Evolutionary conservation across 495 filamentous ascomycete genomes (phyloP), one percentile per base, ranked within the genome.

Genomic region (Talaromyces nanjingensis): DNA sequence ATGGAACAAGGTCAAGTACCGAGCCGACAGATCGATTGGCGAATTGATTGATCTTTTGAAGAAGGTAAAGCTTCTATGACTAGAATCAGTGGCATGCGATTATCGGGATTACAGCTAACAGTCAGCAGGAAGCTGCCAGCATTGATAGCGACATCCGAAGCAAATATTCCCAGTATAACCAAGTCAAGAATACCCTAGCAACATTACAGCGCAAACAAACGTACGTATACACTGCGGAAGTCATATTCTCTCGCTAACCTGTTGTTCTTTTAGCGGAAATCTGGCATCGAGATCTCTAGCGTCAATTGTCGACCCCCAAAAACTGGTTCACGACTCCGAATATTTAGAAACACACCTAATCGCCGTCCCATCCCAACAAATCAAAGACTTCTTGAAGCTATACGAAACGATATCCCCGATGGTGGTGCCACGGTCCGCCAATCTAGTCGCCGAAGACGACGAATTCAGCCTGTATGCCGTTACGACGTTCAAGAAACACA

Each of bases 1-100:
- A 60, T 98, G 94, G 94, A 97, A 98, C 74, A 97, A 93, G 73
- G 89, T 93, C 72, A 93, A 96, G 74, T 98, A 98, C 73, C 86
- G 93, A 60, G 89, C 90, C 60, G 94, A 98, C 73, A 93, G 89
- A 73, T 83, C 94, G 33, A 79, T 98, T 58, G 84, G 86, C 24
- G 92, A 97, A 67, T 75, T 97, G 59, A 87, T 96, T 60, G 90
- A 92, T 72, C 84, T 86, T 60, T 76, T 98, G 47, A 91, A 94
- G 68, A 96, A 94, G 84, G 91, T 92, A 11, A 65, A 29, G 18
- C 59, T 53, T 0, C 54, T 33, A n/a, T 33, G 11, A 14, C 11
- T 27, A 18, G 66, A 18, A 16, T 22, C 25, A 59, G 24, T 52
- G n/a, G 31, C 39, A 27, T 6, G 20, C 24, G 49, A 58, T n/a